Conservation (phyloP, 78 protist species). For the Monocercomonoides exilis region DNA sequence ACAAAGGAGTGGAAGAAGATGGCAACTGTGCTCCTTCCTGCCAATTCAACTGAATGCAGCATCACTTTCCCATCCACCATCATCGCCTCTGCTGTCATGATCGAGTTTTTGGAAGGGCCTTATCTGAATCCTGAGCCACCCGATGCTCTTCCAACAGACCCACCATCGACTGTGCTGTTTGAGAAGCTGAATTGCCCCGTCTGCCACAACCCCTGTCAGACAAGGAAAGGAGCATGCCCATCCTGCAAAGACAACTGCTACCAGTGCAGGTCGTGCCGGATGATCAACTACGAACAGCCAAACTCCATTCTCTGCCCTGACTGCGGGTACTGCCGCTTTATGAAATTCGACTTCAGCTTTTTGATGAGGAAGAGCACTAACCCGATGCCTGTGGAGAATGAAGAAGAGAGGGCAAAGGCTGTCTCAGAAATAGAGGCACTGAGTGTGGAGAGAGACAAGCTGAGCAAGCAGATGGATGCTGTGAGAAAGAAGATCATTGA, state of each 20-base stretch:
- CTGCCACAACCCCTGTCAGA: neutral
- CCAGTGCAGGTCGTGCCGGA: constrained; percentile 14
- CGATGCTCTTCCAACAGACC: neutral
- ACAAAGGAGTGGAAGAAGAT: no score
- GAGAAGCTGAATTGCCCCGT: neutral
- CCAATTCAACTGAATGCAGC: no score
- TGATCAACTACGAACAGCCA: constrained; percentile 20
- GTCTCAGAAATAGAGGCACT: neutral
- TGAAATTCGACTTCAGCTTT: neutral
- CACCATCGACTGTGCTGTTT: no score
- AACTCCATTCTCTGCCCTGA: constrained; percentile 10
- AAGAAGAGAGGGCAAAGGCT: neutral
- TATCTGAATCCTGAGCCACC: neutral
- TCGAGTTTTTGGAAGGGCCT: neutral
- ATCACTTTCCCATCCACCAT: neutral
- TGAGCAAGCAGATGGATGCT: neutral
- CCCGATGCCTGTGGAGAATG: neutral
- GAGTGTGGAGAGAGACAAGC: neutral
- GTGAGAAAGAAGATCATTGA: constrained; percentile 3
- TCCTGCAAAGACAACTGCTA: constrained; percentile 13
- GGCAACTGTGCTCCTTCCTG: no score
- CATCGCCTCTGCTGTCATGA: neutral
- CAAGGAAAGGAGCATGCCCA: neutral
- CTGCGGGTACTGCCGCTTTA: constrained; percentile 15
- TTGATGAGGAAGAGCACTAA: neutral